Base-by-base conservation (phyloP, 768 basidiomycete genomes). In the Scleroderma citrinum region DNA sequence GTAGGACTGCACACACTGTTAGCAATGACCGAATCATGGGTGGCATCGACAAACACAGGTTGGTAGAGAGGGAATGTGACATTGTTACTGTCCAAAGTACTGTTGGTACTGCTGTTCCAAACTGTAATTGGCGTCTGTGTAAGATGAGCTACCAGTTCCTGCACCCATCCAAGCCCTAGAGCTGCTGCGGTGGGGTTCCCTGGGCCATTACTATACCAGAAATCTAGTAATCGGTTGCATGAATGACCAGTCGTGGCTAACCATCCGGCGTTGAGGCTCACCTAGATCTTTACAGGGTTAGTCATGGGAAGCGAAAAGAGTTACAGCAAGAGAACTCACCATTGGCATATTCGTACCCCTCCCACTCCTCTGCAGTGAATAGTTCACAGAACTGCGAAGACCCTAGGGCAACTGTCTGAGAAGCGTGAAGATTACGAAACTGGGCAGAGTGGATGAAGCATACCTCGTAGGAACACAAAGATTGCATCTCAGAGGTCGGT, bases 331-430 rank as follows among this genome's bases (percentile, higher is more conserved):
- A 12, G 13, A 11, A 53, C 67, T 45, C 29, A 67, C 67, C 67
- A 24, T 46, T 53, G 23, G 66, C 61, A 55, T 79, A 77, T 46
- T 75, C 70, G 50, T 70, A 78, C 1, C 73, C 68, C n/a, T n/a
- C n/a, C 76, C 77, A 80, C 56, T 80, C 77, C 36, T 73, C 67
- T 50, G 74, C 62, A 3, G 76, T 76, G 64, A 80, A 78, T 8
- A 80, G 59, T 8, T 64, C 62, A 53, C 76, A 80, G 65, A 77
- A 80, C 16, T 61, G 56, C 7, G 75, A 76, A 55, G 70, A 76
- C 0, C 75, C 75, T 14, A 77, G 66, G 2, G 75, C 70, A 24
- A 77, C 77, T 13, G 76, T 73, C 72, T 74, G 39, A 5, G 6
- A 20, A 34, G 38, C 8, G 17, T 36, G 36, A 30, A 24, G 35